Evolutionary conservation across 2,329 filamentous ascomycete genomes (phyloP).

Genomic region (Cercospora berteroae): DNA sequence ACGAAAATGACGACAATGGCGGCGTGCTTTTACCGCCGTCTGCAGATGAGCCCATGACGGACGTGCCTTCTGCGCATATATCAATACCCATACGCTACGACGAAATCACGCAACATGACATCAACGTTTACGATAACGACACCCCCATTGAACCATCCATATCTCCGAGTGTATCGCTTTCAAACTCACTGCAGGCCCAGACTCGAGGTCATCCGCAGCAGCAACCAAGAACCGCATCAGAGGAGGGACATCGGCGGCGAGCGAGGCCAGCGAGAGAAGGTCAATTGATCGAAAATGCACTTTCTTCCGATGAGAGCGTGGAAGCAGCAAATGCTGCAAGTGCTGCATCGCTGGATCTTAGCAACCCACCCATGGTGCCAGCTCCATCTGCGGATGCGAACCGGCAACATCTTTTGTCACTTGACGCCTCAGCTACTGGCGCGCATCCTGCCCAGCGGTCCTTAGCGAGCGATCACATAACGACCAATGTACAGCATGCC

Average conservation of each 20-base stretch:
- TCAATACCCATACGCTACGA: constrained; percentile 1
- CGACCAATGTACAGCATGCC: not conserved
- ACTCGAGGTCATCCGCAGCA: not conserved
- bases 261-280: not conserved
- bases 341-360: not conserved
- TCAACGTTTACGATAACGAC: not conserved
- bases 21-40: constrained; percentile 10
- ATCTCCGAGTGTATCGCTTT: not conserved
- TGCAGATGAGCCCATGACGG: constrained; percentile 8
- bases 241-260: not conserved
- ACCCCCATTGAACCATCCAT: not conserved
- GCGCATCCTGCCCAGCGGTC: not conserved
- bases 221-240: not conserved
- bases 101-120: constrained; percentile 8
- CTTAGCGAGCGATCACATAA: not conserved
- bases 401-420: not conserved
- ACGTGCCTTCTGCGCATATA: constrained; percentile 7
- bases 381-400: not conserved
- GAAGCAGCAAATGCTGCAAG: not conserved
- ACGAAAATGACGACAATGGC: constrained; percentile 18
- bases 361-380: not conserved
- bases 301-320: not conserved
- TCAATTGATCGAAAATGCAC: not conserved
- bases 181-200: not conserved
- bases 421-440: not conserved